Evolutionary conservation across 2,329 filamentous ascomycete species (phyloP).

Genomic region (Talaromyces sp.): DNA sequence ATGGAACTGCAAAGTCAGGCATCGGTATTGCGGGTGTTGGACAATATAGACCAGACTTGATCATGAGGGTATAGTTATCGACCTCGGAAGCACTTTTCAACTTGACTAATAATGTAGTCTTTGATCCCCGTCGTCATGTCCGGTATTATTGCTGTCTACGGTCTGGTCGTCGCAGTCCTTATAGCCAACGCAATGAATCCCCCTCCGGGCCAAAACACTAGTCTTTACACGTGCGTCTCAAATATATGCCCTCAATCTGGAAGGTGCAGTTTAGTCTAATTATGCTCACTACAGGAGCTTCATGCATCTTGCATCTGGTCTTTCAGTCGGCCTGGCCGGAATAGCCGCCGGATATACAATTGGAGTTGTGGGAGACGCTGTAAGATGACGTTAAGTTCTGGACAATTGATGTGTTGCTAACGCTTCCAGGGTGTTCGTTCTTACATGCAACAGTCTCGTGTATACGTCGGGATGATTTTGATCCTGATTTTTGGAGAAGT

Average conservation of each 20-base stretch:
- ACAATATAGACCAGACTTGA: conserved; percentile 63
- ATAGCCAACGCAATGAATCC: conserved; percentile 87
- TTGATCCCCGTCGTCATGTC: conserved; percentile 74
- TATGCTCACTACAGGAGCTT: conserved; percentile 61
- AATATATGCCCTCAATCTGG: background rate
- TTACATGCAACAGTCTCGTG: conserved; percentile 92
- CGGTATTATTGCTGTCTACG: conserved; percentile 97
- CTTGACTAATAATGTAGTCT: conserved; percentile 33
- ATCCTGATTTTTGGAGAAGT: conserved; percentile 99
- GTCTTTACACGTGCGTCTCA: conserved; percentile 70
- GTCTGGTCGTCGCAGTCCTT: conserved; percentile 91
- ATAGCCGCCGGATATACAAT: conserved; percentile 95
- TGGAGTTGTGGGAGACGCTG: conserved; percentile 89
- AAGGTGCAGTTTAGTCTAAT: conserved; percentile 15
- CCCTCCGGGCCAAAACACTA: conserved; percentile 66
- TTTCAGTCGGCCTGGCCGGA: conserved; percentile 88
- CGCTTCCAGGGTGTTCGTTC: conserved; percentile 67
- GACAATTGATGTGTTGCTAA: conserved; percentile 1
- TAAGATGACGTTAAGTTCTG: conserved; percentile 33
- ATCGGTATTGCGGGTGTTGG: conserved; percentile 66
- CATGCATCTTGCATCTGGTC: conserved; percentile 86
- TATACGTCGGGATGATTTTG: conserved; percentile 98
- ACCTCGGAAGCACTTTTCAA: background rate
- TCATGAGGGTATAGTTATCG: conserved; percentile 57
- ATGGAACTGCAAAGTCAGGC: conserved; percentile 65